A percentile compares a stretch with the other conserved stretches of the same genome.
Evolutionary conservation across 2,329 filamentous ascomycete genomes (phyloP).

Genomic region (Xylariomycetidae sp.): DNA sequence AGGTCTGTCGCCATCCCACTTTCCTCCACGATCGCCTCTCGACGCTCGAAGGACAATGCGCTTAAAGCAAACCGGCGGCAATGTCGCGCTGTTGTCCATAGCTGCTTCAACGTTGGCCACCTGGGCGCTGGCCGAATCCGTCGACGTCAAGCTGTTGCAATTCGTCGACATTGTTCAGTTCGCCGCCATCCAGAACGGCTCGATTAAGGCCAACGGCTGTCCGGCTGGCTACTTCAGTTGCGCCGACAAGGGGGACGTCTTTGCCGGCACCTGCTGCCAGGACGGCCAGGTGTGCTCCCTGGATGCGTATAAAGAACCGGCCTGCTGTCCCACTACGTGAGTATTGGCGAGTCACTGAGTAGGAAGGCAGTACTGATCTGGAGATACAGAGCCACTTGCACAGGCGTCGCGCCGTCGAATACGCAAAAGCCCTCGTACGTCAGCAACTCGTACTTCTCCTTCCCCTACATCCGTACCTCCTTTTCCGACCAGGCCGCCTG

Average conservation of each 20-base stretch:
- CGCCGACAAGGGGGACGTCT: slow-evolving; percentile 39
- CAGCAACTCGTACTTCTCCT: slow-evolving; percentile 52
- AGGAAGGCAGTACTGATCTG: too few species aligned
- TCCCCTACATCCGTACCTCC: slow-evolving; percentile 50
- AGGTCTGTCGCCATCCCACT: too few species aligned
- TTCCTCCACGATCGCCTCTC: too few species aligned
- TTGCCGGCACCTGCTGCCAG: slow-evolving; percentile 45
- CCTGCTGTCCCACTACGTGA: slow-evolving; percentile 49
- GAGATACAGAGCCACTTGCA: slow-evolving; percentile 46
- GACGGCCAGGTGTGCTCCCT: slow-evolving; percentile 44
- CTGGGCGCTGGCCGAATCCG: slow-evolving; percentile 13
- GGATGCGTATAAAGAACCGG: slow-evolving; percentile 42
- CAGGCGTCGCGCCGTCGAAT: slow-evolving; percentile 42
- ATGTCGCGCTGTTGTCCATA: slow-evolving; percentile 10
- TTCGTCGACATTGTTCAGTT: slow-evolving; percentile 18
- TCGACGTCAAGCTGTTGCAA: slow-evolving; percentile 19
- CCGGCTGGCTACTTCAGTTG: slow-evolving; percentile 46
- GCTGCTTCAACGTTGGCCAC: slow-evolving; percentile 9
- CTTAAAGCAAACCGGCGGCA: slow-evolving; percentile 10
- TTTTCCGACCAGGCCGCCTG: slow-evolving; percentile 47
- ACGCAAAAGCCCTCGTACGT: slow-evolving; percentile 43
- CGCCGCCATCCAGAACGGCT: slow-evolving; percentile 17
- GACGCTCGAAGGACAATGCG: too few species aligned
- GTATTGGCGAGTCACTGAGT: slow-evolving; percentile 20
- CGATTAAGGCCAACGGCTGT: slow-evolving; percentile 30